phyloP scores from a whole-genome alignment of 257 asterid genomes.

The Solanum commersonii region DNA sequence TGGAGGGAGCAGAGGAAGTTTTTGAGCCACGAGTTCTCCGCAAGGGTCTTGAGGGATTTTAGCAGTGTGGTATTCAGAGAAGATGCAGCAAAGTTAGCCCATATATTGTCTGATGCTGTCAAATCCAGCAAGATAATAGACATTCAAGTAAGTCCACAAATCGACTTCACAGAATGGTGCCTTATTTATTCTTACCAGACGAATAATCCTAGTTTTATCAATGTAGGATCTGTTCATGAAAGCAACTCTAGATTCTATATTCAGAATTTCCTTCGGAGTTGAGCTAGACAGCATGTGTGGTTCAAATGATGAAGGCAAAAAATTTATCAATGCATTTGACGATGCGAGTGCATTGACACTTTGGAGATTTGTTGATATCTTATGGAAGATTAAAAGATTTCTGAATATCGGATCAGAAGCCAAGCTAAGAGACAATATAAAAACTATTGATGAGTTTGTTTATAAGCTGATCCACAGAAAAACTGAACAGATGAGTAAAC shows the following conservation, averaged over 20 bases:
- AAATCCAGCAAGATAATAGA: constrained; percentile 12
- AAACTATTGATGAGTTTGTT: constrained; percentile 40
- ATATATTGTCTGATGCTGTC: constrained; percentile 14
- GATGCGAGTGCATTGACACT: constrained; percentile 37
- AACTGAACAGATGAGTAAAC: constrained; percentile 20
- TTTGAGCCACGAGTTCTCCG: constrained; percentile 36
- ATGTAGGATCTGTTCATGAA: constrained; percentile 50
- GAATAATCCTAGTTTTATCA: not conserved
- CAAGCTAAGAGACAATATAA: constrained; percentile 22
- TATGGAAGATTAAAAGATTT: constrained; percentile 40
- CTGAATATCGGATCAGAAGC: constrained; percentile 42
- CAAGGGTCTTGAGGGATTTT: constrained; percentile 29
- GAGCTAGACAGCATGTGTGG: constrained; percentile 51
- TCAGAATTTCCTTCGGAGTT: constrained; percentile 40
- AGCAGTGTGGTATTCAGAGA: constrained; percentile 24
- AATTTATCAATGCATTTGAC: constrained; percentile 38
- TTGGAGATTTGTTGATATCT: constrained; percentile 37
- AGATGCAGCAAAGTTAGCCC: constrained; percentile 23
- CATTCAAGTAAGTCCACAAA: not conserved
- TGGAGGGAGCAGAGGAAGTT: constrained; percentile 36
- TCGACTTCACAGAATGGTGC: not conserved
- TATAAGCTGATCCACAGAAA: constrained; percentile 41
- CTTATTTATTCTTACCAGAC: not conserved
- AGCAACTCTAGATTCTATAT: constrained; percentile 43
- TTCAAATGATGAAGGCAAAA: constrained; percentile 35